Base-by-base conservation (phyloP, 768 basidiomycete genomes). In the Leucocoprinus birnbaumii region DNA sequence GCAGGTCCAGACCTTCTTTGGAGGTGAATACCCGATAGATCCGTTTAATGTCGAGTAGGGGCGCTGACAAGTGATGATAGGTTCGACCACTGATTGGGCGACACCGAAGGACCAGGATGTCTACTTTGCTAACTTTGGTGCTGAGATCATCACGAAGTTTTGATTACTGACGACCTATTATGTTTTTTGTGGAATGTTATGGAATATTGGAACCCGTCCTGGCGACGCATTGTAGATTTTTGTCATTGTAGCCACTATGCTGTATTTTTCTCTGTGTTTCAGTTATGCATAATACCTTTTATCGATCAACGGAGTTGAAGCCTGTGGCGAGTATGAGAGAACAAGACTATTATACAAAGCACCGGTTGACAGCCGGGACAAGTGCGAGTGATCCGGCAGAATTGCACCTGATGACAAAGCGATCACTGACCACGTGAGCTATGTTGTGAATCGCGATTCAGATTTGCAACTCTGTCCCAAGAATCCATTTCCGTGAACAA, bases 1-100 rank as follows among this genome's bases (percentile, higher is more conserved):
- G 46, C 79, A 79, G 64, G 75, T 82, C 70, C 83, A 87, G 68
- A 84, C 84, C 21, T 87, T 87, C 76, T 87, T 88, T 58, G 85
- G 85, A 43, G 83, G 81, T 76, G 58, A 59, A 71, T 66, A 45
- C 11, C 11, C 7, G 10, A 8, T n/a, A 14, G 14, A 27, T 18
- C 9, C 9, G n/a, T 22, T 4, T n/a, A 19, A 19, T 25, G 26
- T 43, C 14, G 40, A 34, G 9, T 9, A 27, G 31, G n/a, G 52
- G 19, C 26, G 10, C 51, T 41, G 27, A 54, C 43, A 27, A n/a
- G 8, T 21, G 21, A 19, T 46, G 3, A 19, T 63, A 79, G 82
- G 86, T 55, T 73, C 73, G 34, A 67, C 69, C 10, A 38, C 66
- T 0, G 66, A 71, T 21, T 89, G 73, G 72, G 85, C 82, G 16